phyloP scores from a whole-genome alignment of 495 filamentous ascomycete species.

The Aspergillus funiculosus region DNA sequence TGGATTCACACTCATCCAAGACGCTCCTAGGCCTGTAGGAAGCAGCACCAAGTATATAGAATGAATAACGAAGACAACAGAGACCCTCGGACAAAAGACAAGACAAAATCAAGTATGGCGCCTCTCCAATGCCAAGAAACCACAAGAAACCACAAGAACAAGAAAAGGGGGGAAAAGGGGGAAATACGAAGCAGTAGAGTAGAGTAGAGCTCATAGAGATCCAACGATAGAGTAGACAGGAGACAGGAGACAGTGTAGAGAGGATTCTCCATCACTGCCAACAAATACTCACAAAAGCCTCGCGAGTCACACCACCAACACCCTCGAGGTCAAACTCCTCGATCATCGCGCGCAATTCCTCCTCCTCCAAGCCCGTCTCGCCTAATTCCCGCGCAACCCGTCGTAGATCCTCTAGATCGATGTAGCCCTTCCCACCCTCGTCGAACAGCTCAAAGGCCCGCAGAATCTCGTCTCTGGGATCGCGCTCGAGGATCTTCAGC shows the following conservation, averaged over 20 bases:
- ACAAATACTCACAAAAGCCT: slow-evolving; percentile 86
- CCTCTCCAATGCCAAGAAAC: slow-evolving; percentile 16
- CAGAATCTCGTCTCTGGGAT: slow-evolving; percentile 86
- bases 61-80: background rate
- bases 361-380: slow-evolving; percentile 81
- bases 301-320: slow-evolving; percentile 79
- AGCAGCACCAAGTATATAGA: background rate
- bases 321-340: slow-evolving; percentile 97
- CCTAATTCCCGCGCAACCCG: slow-evolving; percentile 86
- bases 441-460: slow-evolving; percentile 91
- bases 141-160: slow-evolving; percentile 1
- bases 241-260: background rate
- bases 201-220: slow-evolving; percentile 12
- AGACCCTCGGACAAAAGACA: background rate
- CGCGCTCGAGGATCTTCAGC: slow-evolving; percentile 67
- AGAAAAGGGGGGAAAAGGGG: background rate
- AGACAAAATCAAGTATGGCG: slow-evolving; percentile 6
- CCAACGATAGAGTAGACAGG: slow-evolving; percentile 8
- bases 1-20: slow-evolving; percentile 1
- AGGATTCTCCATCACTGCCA: slow-evolving; percentile 37
- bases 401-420: slow-evolving; percentile 77
- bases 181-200: slow-evolving; percentile 7
- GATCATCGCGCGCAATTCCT: slow-evolving; percentile 92
- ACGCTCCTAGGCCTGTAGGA: slow-evolving; percentile 11
- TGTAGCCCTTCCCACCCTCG: slow-evolving; percentile 70